Conservation (phyloP, 345 rosid species). For the Crucihimalaya himalaica region DNA sequence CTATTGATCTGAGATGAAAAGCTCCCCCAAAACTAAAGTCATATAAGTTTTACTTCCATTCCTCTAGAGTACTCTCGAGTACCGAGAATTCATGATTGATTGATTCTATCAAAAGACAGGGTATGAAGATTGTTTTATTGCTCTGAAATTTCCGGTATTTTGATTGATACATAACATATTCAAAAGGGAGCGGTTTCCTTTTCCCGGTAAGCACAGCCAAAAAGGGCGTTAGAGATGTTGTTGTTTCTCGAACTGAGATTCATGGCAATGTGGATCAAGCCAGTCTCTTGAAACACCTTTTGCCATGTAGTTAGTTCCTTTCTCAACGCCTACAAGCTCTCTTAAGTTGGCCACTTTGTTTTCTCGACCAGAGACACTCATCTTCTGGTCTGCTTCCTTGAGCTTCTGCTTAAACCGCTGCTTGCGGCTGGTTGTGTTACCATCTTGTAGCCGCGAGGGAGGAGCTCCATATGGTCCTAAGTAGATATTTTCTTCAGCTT, state of each 20-base stretch:
- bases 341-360: constrained; percentile 77
- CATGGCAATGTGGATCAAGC: constrained; percentile 95
- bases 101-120: neutral
- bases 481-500: constrained; percentile 76
- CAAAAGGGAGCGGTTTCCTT: neutral
- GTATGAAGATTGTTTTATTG: neutral
- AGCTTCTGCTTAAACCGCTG: constrained; percentile 84
- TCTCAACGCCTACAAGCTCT: constrained; percentile 71
- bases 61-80: neutral
- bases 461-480: constrained; percentile 95
- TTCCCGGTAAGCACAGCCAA: neutral
- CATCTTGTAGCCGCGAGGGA: constrained; percentile 72
- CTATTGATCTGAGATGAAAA: neutral
- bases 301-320: constrained; percentile 45
- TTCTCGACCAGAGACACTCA: constrained; percentile 69
- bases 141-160: neutral
- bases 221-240: neutral
- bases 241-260: constrained; percentile 71
- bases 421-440: constrained; percentile 61
- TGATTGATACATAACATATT: constrained; percentile 19
- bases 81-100: neutral
- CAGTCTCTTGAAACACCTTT: constrained; percentile 72
- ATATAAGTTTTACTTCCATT: neutral
- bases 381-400: constrained; percentile 78
- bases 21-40: neutral